Percentiles rank a stretch among this genome's conserved stretches.
phyloP scores from a whole-genome alignment of 768 basidiomycete species.

The Pulveroboletus sp. region DNA sequence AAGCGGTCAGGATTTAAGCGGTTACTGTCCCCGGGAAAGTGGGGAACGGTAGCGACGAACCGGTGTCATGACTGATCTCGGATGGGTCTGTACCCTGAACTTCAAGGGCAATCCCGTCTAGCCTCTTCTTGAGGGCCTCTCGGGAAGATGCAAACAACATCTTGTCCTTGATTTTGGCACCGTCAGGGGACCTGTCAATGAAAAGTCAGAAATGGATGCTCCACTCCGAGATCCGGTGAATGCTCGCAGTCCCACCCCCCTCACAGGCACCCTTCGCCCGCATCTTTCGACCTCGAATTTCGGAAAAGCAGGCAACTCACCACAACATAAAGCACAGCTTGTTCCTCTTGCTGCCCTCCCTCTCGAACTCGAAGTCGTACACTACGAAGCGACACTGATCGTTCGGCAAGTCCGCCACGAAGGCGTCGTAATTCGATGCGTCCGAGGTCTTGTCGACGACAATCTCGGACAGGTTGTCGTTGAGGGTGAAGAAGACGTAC shows the following conservation, averaged over 20 bases:
- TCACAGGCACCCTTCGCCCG: no score
- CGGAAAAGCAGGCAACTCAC: slow-evolving; percentile 35
- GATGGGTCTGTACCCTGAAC: slow-evolving; percentile 78
- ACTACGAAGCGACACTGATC: slow-evolving; percentile 82
- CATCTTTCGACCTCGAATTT: not conserved
- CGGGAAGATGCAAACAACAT: slow-evolving; percentile 91
- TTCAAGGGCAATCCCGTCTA: slow-evolving; percentile 75
- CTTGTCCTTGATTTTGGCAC: slow-evolving; percentile 82
- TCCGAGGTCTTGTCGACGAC: slow-evolving; percentile 64
- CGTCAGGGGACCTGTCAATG: slow-evolving; percentile 75
- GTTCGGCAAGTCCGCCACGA: slow-evolving; percentile 70
- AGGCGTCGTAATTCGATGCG: slow-evolving; percentile 58
- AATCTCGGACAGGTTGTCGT: slow-evolving; percentile 60
- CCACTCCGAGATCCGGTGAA: no score
- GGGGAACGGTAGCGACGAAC: slow-evolving; percentile 41
- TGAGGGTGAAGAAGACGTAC: slow-evolving; percentile 80
- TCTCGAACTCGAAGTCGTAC: slow-evolving; percentile 85
- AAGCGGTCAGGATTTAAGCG: not conserved
- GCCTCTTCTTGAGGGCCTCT: slow-evolving; percentile 65
- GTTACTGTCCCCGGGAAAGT: not conserved
- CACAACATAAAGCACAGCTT: slow-evolving; percentile 84
- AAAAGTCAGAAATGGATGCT: not conserved
- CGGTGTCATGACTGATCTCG: slow-evolving; percentile 66
- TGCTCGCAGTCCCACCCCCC: not conserved
- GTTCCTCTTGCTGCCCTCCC: slow-evolving; percentile 68